Conservation (phyloP, 2,329 filamentous ascomycete genomes). For the Camptophora hylomeconis region DNA sequence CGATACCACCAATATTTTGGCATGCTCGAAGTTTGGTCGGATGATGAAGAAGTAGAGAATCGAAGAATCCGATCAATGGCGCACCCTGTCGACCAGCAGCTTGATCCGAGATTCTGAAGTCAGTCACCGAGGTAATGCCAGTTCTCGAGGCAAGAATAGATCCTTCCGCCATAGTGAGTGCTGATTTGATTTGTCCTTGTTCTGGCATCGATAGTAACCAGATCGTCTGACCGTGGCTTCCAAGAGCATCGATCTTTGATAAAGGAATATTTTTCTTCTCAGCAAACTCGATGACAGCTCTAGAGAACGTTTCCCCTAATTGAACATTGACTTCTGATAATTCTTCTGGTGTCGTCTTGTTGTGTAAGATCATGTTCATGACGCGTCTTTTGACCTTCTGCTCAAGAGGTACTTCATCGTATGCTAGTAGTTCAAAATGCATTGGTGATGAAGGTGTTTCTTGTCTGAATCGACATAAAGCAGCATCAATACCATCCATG, state of each 20-base stretch:
- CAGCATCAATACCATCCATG: constrained; percentile 48
- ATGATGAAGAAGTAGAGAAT: constrained; percentile 43
- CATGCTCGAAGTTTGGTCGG: constrained; percentile 44
- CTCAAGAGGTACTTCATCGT: constrained; percentile 43
- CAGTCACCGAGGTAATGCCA: constrained; percentile 45
- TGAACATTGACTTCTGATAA: constrained; percentile 45
- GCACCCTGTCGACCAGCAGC: constrained; percentile 43
- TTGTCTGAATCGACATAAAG: constrained; percentile 44
- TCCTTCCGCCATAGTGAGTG: constrained; percentile 46
- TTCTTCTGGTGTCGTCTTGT: constrained; percentile 39
- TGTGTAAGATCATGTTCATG: constrained; percentile 44
- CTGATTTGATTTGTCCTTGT: constrained; percentile 31
- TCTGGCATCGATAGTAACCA: constrained; percentile 44
- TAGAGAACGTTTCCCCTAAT: constrained; percentile 44
- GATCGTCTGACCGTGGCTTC: constrained; percentile 47
- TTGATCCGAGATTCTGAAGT: constrained; percentile 45
- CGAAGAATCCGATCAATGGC: constrained; percentile 45
- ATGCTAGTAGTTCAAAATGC: constrained; percentile 44
- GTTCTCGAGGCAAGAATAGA: constrained; percentile 41
- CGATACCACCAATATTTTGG: constrained; percentile 50
- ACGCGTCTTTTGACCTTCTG: constrained; percentile 42
- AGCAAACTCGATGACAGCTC: constrained; percentile 39
- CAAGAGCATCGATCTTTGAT: constrained; percentile 39
- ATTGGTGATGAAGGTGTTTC: constrained; percentile 38
- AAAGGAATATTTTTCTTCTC: constrained; percentile 30